Base-by-base conservation (phyloP, 2,329 filamentous ascomycete species). In the Ceratocystis diversiconidia region DNA sequence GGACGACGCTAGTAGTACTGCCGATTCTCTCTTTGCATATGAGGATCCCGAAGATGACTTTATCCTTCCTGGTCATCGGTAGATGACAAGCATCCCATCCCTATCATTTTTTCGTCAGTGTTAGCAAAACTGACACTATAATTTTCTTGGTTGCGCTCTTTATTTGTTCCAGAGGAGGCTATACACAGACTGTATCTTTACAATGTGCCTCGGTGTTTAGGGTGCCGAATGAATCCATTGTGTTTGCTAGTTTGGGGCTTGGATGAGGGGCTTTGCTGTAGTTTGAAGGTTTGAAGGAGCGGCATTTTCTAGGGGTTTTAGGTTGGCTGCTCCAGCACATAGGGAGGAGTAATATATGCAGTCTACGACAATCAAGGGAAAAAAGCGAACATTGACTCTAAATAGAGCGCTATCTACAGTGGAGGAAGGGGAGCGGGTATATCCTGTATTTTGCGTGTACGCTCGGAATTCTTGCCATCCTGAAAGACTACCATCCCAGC, bases 11-110 rank as follows among this genome's bases (percentile, higher is more conserved):
- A 79, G 59, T 41, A 67, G 66, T n/a, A 25, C 64, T 22, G 63
- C 81, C 6, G 77, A 78, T 4, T 64, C 63, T 28, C 52, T 64
- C 22, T 64, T 64, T 60, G 72, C 73, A 17, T 77, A 79, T 15
- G 79, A 79, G 7, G 77, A 81, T 36, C 77, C 81, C 44, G 78
- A 81, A 36, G 76, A 79, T 52, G 77, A 80, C 63, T 80, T 84
- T 63, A 70, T 77, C 55, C 73, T 82, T 22, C 74, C 81, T 68
- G 80, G 80, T 30, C 80, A 82, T 69, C 72, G 77, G 65, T 81
- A 72, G 75, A 68, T 17, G n/a, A 5, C 48, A 52, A n/a, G 22
- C 10, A 22, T 12, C 22, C 25, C 17, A 22, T 43, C 17, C 10
- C 8, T 36, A 7, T 61, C 8, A 12, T 19, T 19, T 61, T 61